These are phyloP conservation scores for Rhodotorula taiwanensis DNA, from an alignment of 768 basidiomycete species.

Conservation along the genomic window DNA sequence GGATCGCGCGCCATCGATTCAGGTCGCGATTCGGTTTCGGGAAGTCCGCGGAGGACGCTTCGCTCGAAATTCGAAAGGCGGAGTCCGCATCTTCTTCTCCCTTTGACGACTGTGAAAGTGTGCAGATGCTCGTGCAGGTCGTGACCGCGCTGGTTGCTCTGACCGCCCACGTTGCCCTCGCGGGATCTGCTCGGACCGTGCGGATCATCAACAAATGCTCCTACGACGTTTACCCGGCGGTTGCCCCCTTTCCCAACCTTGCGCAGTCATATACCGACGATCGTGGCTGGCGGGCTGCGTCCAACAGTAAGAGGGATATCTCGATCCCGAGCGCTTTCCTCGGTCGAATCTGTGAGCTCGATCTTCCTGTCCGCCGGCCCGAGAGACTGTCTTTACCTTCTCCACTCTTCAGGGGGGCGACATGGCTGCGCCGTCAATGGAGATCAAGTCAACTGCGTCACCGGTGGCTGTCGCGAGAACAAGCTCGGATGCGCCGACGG, in stretches of 20 bases:
- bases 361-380: no score
- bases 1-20: no score
- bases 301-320: not conserved
- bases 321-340: not conserved
- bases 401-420: constrained; percentile 2
- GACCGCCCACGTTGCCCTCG: no score
- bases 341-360: constrained; percentile 13
- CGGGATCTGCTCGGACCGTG: constrained; percentile 15
- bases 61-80: no score
- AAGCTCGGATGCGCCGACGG: constrained; percentile 2
- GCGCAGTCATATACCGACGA: constrained; percentile 1
- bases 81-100: no score
- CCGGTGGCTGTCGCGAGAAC: not conserved
- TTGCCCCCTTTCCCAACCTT: not conserved
- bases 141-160: no score
- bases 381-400: no score
- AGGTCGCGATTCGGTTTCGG: no score
- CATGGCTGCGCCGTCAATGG: constrained; percentile 6
- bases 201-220: constrained; percentile 8
- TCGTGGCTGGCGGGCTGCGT: not conserved
- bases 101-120: no score
- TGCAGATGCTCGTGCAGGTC: no score
- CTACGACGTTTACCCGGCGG: constrained; percentile 8
- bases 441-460: constrained; percentile 5
- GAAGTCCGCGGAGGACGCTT: not conserved